Conservation (phyloP, 495 filamentous ascomycete genomes). For the Amphirosellinia nigrospora region DNA sequence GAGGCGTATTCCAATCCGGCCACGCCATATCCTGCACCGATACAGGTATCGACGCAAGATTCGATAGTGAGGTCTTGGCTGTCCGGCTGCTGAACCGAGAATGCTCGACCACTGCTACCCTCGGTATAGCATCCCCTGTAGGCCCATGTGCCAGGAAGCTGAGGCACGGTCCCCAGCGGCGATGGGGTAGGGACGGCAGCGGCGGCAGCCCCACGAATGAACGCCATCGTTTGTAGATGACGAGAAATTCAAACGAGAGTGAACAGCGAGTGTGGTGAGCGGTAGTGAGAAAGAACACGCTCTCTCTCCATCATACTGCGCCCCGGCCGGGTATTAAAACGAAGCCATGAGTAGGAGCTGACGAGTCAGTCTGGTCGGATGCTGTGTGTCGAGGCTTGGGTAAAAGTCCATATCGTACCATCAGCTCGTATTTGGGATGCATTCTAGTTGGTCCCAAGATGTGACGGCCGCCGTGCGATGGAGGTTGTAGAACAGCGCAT, state of each 20-base stretch:
- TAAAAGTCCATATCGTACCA: constrained; percentile 8
- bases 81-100: constrained; percentile 13
- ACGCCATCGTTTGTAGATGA: constrained; percentile 9
- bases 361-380: neutral
- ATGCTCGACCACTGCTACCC: constrained; percentile 6
- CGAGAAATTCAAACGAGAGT: constrained; percentile 13
- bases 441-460: neutral
- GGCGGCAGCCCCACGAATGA: constrained; percentile 13
- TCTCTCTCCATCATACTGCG: neutral
- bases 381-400: constrained; percentile 7
- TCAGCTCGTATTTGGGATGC: constrained; percentile 2
- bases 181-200: neutral
- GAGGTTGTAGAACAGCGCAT: neutral
- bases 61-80: constrained; percentile 52
- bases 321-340: constrained; percentile 4
- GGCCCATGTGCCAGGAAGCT: constrained; percentile 11
- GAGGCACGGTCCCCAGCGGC: constrained; percentile 8
- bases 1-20: constrained; percentile 62
- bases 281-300: neutral
- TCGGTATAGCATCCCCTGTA: constrained; percentile 22
- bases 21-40: constrained; percentile 44
- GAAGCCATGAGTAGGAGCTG: neutral
- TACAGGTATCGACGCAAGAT: constrained; percentile 56
- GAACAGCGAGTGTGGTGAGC: constrained; percentile 7
- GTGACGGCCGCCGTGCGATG: neutral